Conservation (phyloP, 2,329 filamentous ascomycete species). For the Hypoxylon sp. region DNA sequence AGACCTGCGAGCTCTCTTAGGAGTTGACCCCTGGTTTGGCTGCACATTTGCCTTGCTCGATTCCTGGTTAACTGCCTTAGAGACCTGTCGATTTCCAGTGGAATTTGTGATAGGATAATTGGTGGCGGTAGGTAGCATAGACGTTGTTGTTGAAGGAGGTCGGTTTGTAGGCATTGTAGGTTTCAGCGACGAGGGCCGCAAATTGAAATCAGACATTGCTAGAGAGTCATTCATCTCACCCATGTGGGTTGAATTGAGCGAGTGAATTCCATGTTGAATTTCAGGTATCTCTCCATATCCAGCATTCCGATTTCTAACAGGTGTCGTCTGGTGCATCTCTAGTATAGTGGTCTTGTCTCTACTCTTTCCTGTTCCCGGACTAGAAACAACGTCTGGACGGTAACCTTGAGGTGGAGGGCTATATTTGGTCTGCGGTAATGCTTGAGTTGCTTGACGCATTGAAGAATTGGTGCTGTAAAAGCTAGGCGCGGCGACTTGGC, state of each 20-base stretch:
- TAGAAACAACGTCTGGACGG: background rate
- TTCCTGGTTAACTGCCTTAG: background rate
- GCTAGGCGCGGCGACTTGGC: conserved; percentile 13
- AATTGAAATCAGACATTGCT: conserved; percentile 9
- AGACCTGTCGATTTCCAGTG: background rate
- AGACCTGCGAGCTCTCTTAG: conserved; percentile 42
- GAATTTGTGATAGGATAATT: background rate
- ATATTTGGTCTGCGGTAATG: conserved; percentile 1
- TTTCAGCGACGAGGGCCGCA: conserved; percentile 7
- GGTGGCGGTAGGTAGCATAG: background rate
- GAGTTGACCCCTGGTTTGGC: conserved; percentile 10
- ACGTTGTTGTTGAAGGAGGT: background rate
- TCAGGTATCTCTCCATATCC: background rate
- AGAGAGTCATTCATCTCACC: background rate
- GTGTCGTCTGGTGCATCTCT: background rate
- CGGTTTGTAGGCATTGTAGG: background rate
- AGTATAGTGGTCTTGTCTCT: background rate
- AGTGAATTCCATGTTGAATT: background rate
- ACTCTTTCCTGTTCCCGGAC: background rate
- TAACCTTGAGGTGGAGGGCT: background rate
- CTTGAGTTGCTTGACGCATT: conserved; percentile 12
- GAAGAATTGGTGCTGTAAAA: background rate
- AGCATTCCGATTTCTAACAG: background rate
- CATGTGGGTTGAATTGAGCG: background rate
- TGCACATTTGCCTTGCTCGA: background rate